phyloP scores from a whole-genome alignment of 2,329 filamentous ascomycete species.

The Talaromyces sp. region DNA sequence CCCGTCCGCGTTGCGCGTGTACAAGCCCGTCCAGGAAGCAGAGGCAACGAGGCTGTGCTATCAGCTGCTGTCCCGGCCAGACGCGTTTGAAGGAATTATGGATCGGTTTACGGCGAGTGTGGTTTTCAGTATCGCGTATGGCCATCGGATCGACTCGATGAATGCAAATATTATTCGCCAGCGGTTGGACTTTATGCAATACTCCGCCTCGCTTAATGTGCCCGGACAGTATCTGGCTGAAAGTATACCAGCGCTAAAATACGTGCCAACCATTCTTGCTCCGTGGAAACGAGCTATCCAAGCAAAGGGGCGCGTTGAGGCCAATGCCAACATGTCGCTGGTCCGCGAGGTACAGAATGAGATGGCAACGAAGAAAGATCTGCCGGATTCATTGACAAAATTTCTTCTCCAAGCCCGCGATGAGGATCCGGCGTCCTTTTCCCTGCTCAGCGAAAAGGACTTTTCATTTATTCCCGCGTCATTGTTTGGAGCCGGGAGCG shows the following conservation, averaged over 20 bases:
- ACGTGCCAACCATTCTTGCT: slow-evolving; percentile 41
- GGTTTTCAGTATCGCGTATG: slow-evolving; percentile 49
- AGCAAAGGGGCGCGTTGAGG: slow-evolving; percentile 17
- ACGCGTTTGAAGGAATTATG: slow-evolving; percentile 43
- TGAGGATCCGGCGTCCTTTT: slow-evolving; percentile 27
- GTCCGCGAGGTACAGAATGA: slow-evolving; percentile 36
- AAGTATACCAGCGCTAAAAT: slow-evolving; percentile 40
- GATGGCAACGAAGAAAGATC: slow-evolving; percentile 21
- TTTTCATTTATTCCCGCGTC: slow-evolving; percentile 36
- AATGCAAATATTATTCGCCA: slow-evolving; percentile 43
- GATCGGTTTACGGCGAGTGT: slow-evolving; percentile 48
- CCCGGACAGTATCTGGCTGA: slow-evolving; percentile 46
- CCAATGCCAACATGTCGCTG: slow-evolving; percentile 35
- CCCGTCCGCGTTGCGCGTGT: slow-evolving; percentile 44
- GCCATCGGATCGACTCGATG: slow-evolving; percentile 47
- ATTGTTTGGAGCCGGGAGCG: slow-evolving; percentile 40
- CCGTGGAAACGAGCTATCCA: slow-evolving; percentile 39
- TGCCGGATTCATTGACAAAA: slow-evolving; percentile 43
- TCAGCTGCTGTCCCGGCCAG: slow-evolving; percentile 34
- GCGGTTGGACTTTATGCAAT: slow-evolving; percentile 47
- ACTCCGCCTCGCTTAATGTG: slow-evolving; percentile 44
- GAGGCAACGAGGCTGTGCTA: slow-evolving; percentile 43
- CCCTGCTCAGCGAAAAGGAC: slow-evolving; percentile 39
- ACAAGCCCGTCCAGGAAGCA: slow-evolving; percentile 48
- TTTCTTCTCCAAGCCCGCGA: slow-evolving; percentile 40